Evolutionary conservation across 192 early-diverging fungal genomes (phyloP).

Genomic region (Backusella circina): DNA sequence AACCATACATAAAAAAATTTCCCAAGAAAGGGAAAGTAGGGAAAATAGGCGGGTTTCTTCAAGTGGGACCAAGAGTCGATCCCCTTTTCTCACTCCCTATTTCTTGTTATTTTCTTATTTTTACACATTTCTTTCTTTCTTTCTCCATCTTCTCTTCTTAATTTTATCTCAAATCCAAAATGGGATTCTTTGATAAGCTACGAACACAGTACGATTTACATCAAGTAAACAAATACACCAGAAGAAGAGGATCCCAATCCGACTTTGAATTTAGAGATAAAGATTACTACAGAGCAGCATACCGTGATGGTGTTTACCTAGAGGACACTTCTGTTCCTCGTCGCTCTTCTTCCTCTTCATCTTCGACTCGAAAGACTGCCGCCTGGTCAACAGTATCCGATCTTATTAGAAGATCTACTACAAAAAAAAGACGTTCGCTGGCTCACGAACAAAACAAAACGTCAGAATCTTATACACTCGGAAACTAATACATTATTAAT

Average conservation of each 20-base stretch:
- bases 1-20: neutral
- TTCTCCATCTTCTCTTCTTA: slow-evolving; percentile 3
- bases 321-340: neutral
- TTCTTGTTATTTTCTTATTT: neutral
- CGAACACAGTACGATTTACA: slow-evolving; percentile 18
- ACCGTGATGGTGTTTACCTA: slow-evolving; percentile 17
- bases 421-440: neutral
- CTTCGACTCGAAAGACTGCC: neutral
- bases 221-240: slow-evolving; percentile 20
- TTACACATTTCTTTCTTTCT: neutral
- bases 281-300: slow-evolving; percentile 14
- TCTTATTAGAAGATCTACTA: neutral
- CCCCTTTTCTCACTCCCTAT: slow-evolving; percentile 2
- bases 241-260: slow-evolving; percentile 12
- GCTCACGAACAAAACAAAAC: slow-evolving; percentile 7
- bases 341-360: slow-evolving; percentile 2
- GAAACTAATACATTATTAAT: neutral
- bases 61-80: neutral
- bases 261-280: slow-evolving; percentile 8
- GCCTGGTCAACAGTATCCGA: neutral
- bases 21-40: neutral
- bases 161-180: slow-evolving; percentile 7
- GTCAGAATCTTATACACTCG: neutral
- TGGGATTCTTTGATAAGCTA: slow-evolving; percentile 21
- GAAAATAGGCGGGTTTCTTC: neutral